A percentile compares a stretch with the other conserved stretches of the same genome.
Evolutionary conservation across 352 stramenopile species (phyloP).

Genomic region (Phytophthora chlamydospora): DNA sequence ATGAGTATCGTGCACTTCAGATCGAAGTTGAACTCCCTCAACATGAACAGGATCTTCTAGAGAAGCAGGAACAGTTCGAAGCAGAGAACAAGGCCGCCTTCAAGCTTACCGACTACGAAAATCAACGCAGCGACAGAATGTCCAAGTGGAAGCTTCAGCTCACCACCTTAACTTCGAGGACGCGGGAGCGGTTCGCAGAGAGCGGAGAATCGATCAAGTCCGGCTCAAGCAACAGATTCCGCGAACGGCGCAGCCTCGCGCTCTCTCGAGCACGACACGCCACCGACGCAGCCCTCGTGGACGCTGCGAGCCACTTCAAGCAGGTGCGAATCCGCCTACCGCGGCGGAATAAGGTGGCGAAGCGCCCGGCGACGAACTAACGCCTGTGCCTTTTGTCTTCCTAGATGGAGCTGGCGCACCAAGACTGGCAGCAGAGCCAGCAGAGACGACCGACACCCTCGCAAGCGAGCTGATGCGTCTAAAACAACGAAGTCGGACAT

Average conservation of each 20-base stretch:
- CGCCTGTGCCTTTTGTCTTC: constrained; percentile 25
- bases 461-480: constrained; percentile 27
- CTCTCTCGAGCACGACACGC: constrained; percentile 39
- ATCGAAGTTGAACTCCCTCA: constrained; percentile 25
- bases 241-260: constrained; percentile 20
- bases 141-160: constrained; percentile 61
- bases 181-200: constrained; percentile 45
- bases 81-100: constrained; percentile 27
- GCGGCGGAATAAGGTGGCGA: constrained; percentile 5
- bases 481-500: constrained; percentile 22
- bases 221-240: constrained; percentile 27
- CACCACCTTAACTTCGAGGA: constrained; percentile 48
- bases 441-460: constrained; percentile 44
- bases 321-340: constrained; percentile 38
- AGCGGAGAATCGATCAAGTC: constrained; percentile 24
- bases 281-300: constrained; percentile 51
- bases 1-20: constrained; percentile 45
- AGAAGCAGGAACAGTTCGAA: constrained; percentile 21
- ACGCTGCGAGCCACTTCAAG: constrained; percentile 62
- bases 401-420: constrained; percentile 63
- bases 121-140: constrained; percentile 49
- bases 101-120: constrained; percentile 47
- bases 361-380: constrained; percentile 19
- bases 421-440: constrained; percentile 56
- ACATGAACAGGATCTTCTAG: constrained; percentile 24